Percentiles rank a stretch among this genome's conserved stretches.
Evolutionary conservation across 75 land plant genomes (phyloP).

Genomic region (Pinus tabuliformis): DNA sequence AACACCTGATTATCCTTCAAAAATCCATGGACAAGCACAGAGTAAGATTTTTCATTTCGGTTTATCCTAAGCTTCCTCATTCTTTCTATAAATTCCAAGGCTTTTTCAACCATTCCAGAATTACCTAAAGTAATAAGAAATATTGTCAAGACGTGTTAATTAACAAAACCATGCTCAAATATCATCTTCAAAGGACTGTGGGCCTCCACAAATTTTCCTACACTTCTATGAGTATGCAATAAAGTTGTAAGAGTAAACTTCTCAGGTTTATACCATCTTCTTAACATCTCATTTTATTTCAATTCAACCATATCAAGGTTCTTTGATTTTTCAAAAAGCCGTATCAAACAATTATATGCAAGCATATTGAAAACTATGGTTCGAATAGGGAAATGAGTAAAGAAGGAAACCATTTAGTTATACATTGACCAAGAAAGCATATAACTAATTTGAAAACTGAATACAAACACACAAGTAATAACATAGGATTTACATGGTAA

Average conservation of each 20-base stretch:
- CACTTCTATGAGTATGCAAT: slow-evolving; percentile 42
- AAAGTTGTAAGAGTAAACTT: slow-evolving; percentile 45
- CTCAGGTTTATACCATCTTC: slow-evolving; percentile 19
- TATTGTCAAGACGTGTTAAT: slow-evolving; percentile 32
- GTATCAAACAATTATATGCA: slow-evolving; percentile 58
- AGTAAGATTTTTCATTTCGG: slow-evolving; percentile 38
- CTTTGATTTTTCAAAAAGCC: slow-evolving; percentile 28
- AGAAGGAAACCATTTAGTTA: too few relatives aligned
- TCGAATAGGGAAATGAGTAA: too few relatives aligned
- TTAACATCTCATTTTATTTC: slow-evolving; percentile 46
- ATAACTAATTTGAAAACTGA: too few relatives aligned
- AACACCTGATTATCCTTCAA: slow-evolving; percentile 31
- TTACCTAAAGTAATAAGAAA: slow-evolving; percentile 40
- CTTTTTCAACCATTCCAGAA: slow-evolving; percentile 46
- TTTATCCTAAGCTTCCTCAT: slow-evolving; percentile 23
- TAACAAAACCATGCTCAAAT: slow-evolving; percentile 30
- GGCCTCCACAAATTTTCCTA: slow-evolving; percentile 35
- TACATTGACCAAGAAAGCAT: too few relatives aligned
- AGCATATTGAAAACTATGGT: slow-evolving; percentile 40
- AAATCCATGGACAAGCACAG: slow-evolving; percentile 52
- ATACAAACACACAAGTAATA: too few relatives aligned
- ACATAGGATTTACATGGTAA: too few relatives aligned
- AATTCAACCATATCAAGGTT: slow-evolving; percentile 29
- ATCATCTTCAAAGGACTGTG: slow-evolving; percentile 25
- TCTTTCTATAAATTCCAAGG: slow-evolving; percentile 34